Percentiles rank a stretch among this genome's conserved stretches.
Evolutionary conservation across 2,329 filamentous ascomycete genomes (phyloP).

Genomic region (Aspergillus brunneoviolaceus): DNA sequence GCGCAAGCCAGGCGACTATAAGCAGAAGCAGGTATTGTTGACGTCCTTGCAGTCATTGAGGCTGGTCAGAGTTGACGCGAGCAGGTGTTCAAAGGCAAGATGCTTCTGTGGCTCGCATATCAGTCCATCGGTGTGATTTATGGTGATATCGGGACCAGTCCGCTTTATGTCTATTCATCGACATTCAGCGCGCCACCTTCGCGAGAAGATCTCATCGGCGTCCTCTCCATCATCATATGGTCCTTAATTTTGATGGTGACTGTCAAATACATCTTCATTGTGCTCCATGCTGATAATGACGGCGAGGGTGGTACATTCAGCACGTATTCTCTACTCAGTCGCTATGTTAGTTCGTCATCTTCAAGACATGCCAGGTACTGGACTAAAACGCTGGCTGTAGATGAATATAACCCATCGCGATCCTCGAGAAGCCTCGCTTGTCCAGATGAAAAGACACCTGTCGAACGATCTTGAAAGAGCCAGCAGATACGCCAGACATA

Average conservation of each 20-base stretch:
- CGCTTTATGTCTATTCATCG: slow-evolving; percentile 58
- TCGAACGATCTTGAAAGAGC: slow-evolving; percentile 47
- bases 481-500: slow-evolving; percentile 45
- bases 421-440: slow-evolving; percentile 48
- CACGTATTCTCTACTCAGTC: slow-evolving; percentile 53
- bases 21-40: slow-evolving; percentile 1
- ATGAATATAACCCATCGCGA: slow-evolving; percentile 55
- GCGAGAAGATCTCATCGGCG: slow-evolving; percentile 52
- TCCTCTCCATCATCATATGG: slow-evolving; percentile 57
- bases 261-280: slow-evolving; percentile 56
- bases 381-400: slow-evolving; percentile 25
- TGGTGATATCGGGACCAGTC: slow-evolving; percentile 60
- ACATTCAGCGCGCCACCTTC: slow-evolving; percentile 50
- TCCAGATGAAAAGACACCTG: slow-evolving; percentile 49
- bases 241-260: slow-evolving; percentile 57
- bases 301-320: slow-evolving; percentile 60
- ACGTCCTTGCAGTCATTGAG: background rate
- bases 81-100: slow-evolving; percentile 14
- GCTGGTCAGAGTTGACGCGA: background rate
- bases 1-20: slow-evolving; percentile 12
- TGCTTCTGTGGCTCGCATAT: slow-evolving; percentile 48
- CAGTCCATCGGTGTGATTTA: slow-evolving; percentile 59
- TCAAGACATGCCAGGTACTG: background rate
- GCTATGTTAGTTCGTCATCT: slow-evolving; percentile 45
- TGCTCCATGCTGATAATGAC: slow-evolving; percentile 56